phyloP scores from a whole-genome alignment of 768 basidiomycete genomes.

The Cystobasidium tubakii region DNA sequence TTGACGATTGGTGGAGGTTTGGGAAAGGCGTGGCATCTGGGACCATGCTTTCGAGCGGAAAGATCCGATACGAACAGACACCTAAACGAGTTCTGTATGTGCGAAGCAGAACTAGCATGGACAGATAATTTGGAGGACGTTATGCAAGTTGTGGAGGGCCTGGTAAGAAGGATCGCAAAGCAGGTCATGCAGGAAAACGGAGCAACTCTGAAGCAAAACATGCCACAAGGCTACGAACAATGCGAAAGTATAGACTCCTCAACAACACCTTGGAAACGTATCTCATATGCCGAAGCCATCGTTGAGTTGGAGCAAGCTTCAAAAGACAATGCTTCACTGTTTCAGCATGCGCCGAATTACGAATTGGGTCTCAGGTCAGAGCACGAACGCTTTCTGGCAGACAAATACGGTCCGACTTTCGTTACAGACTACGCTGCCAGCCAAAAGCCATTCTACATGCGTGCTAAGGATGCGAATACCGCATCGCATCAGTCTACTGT shows the following conservation, averaged over 20 bases:
- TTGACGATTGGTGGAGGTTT: conserved; percentile 60
- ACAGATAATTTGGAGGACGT: conserved; percentile 53
- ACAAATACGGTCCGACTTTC: conserved; percentile 70
- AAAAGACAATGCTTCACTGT: neutral
- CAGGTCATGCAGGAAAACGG: conserved; percentile 33
- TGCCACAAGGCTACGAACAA: neutral
- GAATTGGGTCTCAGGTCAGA: conserved; percentile 73
- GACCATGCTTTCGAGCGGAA: conserved; percentile 92
- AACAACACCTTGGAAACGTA: conserved; percentile 58
- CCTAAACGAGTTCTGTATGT: conserved; percentile 97
- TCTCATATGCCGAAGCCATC: conserved; percentile 75
- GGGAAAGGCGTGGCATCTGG: conserved; percentile 80
- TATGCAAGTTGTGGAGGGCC: conserved; percentile 59
- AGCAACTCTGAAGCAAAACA: neutral
- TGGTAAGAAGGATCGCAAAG: conserved; percentile 52
- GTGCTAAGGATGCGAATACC: conserved; percentile 46
- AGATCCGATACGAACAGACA: conserved; percentile 81
- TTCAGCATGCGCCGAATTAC: conserved; percentile 53
- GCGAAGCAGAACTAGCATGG: conserved; percentile 87
- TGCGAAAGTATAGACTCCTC: conserved; percentile 1
- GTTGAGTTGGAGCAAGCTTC: conserved; percentile 53
- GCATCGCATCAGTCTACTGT: conserved; percentile 55
- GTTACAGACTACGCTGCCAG: conserved; percentile 77
- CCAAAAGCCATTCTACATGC: conserved; percentile 97
- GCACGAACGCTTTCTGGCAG: conserved; percentile 86